phyloP scores from a whole-genome alignment of 495 filamentous ascomycete genomes.

The Penicillium desertorum region DNA sequence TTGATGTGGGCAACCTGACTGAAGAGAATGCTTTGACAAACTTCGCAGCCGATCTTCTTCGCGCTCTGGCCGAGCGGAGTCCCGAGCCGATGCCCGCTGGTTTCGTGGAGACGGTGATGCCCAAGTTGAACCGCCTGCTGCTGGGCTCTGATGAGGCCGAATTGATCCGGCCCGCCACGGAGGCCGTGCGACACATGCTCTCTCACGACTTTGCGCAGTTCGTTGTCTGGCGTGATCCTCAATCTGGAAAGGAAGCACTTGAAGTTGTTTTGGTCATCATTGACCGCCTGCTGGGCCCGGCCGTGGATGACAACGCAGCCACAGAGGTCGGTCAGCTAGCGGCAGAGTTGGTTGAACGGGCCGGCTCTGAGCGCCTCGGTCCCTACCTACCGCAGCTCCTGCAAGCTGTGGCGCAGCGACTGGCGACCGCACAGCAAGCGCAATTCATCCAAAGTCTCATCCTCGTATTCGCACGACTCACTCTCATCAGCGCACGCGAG shows the following conservation, averaged over 20 bases:
- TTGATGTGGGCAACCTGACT: conserved; percentile 83
- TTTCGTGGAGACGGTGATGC: conserved; percentile 80
- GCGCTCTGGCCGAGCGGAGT: conserved; percentile 76
- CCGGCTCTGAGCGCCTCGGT: conserved; percentile 82
- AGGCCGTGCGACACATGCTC: conserved; percentile 83
- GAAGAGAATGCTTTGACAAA: conserved; percentile 78
- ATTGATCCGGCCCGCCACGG: conserved; percentile 80
- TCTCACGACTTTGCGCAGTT: conserved; percentile 85
- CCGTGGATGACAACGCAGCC: conserved; percentile 86
- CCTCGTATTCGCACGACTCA: conserved; percentile 89
- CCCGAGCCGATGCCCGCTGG: conserved; percentile 79
- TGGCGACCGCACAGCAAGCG: conserved; percentile 76
- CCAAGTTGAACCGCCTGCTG: conserved; percentile 80
- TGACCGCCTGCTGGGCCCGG: conserved; percentile 81
- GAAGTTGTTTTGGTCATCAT: conserved; percentile 90
- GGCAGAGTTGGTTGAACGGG: conserved; percentile 92
- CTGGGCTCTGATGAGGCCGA: conserved; percentile 79
- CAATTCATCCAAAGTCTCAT: conserved; percentile 90
- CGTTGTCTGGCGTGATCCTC: conserved; percentile 70
- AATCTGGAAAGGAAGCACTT: conserved; percentile 75
- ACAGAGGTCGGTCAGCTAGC: conserved; percentile 93
- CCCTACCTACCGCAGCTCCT: conserved; percentile 89
- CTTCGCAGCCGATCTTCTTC: conserved; percentile 81
- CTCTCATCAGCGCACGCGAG: conserved; percentile 78
- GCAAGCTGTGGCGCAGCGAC: conserved; percentile 80